phyloP scores from a whole-genome alignment of 2,329 filamentous ascomycete genomes.

The Fusarium proliferatum region DNA sequence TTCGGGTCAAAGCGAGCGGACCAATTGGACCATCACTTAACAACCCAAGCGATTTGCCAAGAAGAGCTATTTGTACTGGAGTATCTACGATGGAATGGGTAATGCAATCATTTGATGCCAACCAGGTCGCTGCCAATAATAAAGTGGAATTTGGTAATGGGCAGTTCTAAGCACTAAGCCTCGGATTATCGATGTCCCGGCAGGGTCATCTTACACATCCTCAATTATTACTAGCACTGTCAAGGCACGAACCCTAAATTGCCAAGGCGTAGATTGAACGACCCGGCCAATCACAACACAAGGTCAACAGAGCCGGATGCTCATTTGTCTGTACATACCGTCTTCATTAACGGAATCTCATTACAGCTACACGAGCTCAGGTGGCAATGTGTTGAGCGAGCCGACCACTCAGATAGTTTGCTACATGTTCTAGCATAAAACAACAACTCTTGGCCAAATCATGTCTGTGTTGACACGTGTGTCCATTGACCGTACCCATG shows the following conservation, averaged over 20 bases:
- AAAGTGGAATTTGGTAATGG: neutral
- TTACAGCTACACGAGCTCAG: neutral
- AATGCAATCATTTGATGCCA: neutral
- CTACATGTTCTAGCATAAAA: accelerated
- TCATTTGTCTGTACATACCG: neutral
- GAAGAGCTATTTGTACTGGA: neutral
- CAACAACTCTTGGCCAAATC: accelerated
- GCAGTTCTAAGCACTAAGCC: neutral
- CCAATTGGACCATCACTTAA: too few species aligned
- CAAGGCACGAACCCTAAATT: neutral
- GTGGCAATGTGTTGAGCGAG: neutral
- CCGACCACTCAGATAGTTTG: neutral
- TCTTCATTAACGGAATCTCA: neutral
- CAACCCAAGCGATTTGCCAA: neutral
- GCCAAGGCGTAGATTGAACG: neutral
- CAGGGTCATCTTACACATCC: neutral
- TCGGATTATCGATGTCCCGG: neutral
- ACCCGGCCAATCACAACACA: neutral
- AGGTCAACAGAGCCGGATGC: accelerated
- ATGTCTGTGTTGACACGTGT: neutral
- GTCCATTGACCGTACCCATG: too few species aligned
- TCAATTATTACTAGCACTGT: neutral
- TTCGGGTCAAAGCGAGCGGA: too few species aligned
- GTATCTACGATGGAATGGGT: neutral
- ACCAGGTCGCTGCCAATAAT: too few species aligned